These are phyloP conservation scores for Hypoxylon sp. DNA, from an alignment of 2,329 filamentous ascomycete species.

Conservation along the genomic window DNA sequence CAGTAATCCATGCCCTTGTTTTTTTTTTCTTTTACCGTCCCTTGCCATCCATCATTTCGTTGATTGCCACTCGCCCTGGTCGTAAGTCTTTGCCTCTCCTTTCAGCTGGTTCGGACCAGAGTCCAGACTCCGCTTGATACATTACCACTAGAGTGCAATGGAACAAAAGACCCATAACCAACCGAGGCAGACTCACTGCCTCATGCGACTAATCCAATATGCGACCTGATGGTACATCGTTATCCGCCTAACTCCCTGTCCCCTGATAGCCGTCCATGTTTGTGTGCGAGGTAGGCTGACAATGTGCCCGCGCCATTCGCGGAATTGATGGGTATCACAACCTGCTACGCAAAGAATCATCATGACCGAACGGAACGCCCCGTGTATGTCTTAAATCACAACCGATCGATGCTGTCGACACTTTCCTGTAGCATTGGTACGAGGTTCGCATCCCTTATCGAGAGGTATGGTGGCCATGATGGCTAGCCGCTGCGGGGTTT, in stretches of 20 bases:
- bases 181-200: conserved; percentile 17
- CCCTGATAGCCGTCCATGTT: conserved; percentile 36
- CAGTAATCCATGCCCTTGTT: conserved; percentile 48
- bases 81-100: conserved; percentile 19
- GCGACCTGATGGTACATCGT: conserved; percentile 34
- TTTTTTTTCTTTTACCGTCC: conserved; percentile 30
- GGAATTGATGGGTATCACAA: conserved; percentile 45
- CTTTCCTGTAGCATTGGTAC: conserved; percentile 18
- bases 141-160: conserved; percentile 21
- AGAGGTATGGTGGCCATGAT: conserved; percentile 44
- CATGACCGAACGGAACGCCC: conserved; percentile 46
- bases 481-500: conserved; percentile 44
- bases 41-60: conserved; percentile 43
- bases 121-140: conserved; percentile 25
- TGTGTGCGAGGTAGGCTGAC: conserved; percentile 24
- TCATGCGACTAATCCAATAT: conserved; percentile 31
- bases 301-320: conserved; percentile 32
- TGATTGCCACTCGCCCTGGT: conserved; percentile 19
- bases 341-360: conserved; percentile 47
- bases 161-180: conserved; percentile 18
- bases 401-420: conserved; percentile 35
- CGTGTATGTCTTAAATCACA: conserved; percentile 48
- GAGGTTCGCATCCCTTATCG: conserved; percentile 29
- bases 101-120: conserved; percentile 14
- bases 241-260: conserved; percentile 42